A percentile compares a stretch with the other conserved stretches of the same genome.
These are phyloP conservation scores for Amniculicola lignicola DNA, from an alignment of 495 filamentous ascomycete genomes.

Conservation along the genomic window DNA sequence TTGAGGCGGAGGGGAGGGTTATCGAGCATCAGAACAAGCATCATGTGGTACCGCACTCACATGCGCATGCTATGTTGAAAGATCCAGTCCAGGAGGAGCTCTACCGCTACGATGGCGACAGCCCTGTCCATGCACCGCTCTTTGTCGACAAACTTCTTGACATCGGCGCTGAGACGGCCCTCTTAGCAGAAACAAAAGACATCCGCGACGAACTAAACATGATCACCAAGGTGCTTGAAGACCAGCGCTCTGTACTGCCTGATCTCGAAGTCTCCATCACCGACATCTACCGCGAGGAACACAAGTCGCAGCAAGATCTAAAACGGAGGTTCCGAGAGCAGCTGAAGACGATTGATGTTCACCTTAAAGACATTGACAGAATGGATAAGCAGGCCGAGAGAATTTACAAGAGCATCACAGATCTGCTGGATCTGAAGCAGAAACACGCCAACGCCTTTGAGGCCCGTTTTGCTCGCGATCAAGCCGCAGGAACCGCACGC, in stretches of 20 bases:
- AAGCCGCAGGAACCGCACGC: slow-evolving; percentile 60
- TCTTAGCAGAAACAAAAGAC: slow-evolving; percentile 66
- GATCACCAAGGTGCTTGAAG: slow-evolving; percentile 59
- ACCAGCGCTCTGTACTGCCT: slow-evolving; percentile 55
- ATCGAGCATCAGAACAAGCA: slow-evolving; percentile 41
- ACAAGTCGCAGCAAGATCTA: slow-evolving; percentile 48
- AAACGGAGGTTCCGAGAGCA: slow-evolving; percentile 60
- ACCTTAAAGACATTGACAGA: slow-evolving; percentile 61
- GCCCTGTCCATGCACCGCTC: slow-evolving; percentile 38
- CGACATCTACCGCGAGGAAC: slow-evolving; percentile 52
- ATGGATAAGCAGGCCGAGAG: slow-evolving; percentile 68
- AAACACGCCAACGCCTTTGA: slow-evolving; percentile 73
- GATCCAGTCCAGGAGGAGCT: slow-evolving; percentile 31
- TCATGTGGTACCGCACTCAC: slow-evolving; percentile 35
- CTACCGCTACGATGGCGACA: slow-evolving; percentile 29
- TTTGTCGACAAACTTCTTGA: slow-evolving; percentile 66
- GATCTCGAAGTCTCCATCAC: slow-evolving; percentile 53
- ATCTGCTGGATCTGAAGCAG: slow-evolving; percentile 61
- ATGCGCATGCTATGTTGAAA: slow-evolving; percentile 9
- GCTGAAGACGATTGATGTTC: slow-evolving; percentile 57
- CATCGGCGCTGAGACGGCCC: slow-evolving; percentile 64
- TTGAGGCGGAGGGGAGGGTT: slow-evolving; percentile 26
- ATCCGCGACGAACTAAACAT: slow-evolving; percentile 73
- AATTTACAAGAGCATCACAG: slow-evolving; percentile 61
- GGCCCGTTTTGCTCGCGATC: slow-evolving; percentile 64